phyloP scores from a whole-genome alignment of 805 yeast genomes.

The Lipomyces yamanashiensis region DNA sequence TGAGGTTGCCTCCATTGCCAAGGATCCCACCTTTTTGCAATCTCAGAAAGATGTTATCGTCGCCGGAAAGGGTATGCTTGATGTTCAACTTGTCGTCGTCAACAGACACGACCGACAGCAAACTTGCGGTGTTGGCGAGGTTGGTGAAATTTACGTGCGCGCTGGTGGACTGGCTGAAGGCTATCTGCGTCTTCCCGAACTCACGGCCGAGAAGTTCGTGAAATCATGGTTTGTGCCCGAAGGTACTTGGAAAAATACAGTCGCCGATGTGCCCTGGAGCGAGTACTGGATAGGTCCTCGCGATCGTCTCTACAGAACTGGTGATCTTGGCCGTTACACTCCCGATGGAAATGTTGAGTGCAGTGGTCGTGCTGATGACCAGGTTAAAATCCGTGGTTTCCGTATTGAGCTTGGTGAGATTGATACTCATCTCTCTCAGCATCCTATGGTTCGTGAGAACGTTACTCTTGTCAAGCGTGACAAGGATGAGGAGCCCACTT shows the following conservation, averaged over 20 bases:
- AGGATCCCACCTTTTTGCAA: constrained; percentile 74
- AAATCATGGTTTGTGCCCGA: constrained; percentile 84
- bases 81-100: constrained; percentile 92
- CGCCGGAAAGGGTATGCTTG: constrained; percentile 96
- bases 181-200: constrained; percentile 86
- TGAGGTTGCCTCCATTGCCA: constrained; percentile 75
- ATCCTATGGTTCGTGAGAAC: constrained; percentile 89
- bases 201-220: constrained; percentile 85
- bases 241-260: constrained; percentile 54
- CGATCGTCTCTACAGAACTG: constrained; percentile 94
- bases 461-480: constrained; percentile 89
- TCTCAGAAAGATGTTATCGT: constrained; percentile 95
- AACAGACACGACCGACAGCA: constrained; percentile 86
- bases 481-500: constrained; percentile 87
- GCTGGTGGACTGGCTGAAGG: constrained; percentile 99
- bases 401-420: constrained; percentile 98
- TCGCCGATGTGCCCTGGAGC: constrained; percentile 70
- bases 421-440: constrained; percentile 95
- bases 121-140: constrained; percentile 98
- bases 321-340: constrained; percentile 93
- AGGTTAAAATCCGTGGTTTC: constrained; percentile 97
- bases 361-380: constrained; percentile 98
- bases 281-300: constrained; percentile 89
- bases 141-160: constrained; percentile 97
- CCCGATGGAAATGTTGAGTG: constrained; percentile 99